Evolutionary conservation across 441 rosid genomes (phyloP).

Genomic region (Kokia cookei): DNA sequence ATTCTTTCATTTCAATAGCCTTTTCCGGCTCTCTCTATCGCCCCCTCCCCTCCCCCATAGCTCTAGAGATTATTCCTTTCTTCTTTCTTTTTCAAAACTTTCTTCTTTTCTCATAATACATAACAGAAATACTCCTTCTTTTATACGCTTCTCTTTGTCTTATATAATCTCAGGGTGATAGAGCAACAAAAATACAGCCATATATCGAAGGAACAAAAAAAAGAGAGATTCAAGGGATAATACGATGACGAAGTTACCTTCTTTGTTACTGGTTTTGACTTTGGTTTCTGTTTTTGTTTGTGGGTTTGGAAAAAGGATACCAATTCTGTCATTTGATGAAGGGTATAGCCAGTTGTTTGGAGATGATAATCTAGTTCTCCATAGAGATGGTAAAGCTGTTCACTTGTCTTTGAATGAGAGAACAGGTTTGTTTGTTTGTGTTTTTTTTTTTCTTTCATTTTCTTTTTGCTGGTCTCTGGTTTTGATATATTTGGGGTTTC

Average conservation of each 20-base stretch:
- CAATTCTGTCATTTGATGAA: conserved; percentile 74
- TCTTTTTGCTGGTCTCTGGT: neutral
- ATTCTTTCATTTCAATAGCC: conserved; percentile 4
- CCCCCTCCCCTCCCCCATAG: neutral
- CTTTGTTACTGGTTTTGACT: conserved; percentile 19
- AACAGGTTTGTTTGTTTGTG: conserved; percentile 46
- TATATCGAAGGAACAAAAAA: neutral
- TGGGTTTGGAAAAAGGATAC: conserved; percentile 43
- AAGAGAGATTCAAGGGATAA: too few relatives aligned
- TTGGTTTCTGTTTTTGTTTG: conserved; percentile 35
- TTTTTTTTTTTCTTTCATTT: neutral
- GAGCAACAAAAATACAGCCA: neutral
- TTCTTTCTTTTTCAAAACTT: neutral
- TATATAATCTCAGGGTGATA: neutral
- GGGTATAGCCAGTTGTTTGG: conserved; percentile 90
- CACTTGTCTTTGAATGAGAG: conserved; percentile 79
- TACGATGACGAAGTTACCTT: conserved; percentile 12
- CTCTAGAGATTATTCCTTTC: conserved; percentile 17
- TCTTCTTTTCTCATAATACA: neutral
- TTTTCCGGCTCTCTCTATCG: conserved; percentile 7
- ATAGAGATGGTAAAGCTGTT: conserved; percentile 76
- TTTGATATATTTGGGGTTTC: neutral
- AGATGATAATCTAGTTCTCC: conserved; percentile 68
- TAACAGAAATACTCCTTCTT: neutral
- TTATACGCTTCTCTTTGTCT: neutral